Base-by-base conservation (phyloP, 352 stramenopile species). In the Globisporangium radiosum region DNA sequence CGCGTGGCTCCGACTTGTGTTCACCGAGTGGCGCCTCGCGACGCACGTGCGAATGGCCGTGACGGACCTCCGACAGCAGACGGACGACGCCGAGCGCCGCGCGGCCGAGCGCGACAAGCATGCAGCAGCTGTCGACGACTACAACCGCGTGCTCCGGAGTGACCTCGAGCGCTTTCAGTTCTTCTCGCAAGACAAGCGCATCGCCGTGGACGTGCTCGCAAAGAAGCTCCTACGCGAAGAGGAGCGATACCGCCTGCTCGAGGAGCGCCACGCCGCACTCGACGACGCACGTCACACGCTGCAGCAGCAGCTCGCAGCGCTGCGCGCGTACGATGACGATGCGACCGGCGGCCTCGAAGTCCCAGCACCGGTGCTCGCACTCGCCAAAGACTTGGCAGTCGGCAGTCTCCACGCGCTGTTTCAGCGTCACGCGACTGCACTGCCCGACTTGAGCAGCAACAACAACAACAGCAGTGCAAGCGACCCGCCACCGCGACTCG, bases 141-240 rank as follows among this genome's bases (percentile, higher is more conserved):
- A 88, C 66, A 88, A 81, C 33, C 73, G 76, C 11, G 81, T 92
- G 10, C 64, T 92, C 14, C 78, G 78, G 10, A 85, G 65, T 39
- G 81, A 92, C 52, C 62, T 92, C 17, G 81, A 92, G 59, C 75
- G 79, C 13, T 90, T 82, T 47, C 81, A 92, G 54, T 90, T 90
- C 52, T 86, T 90, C 56, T 88, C 77, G 17, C 76, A 90, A 17
- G 81, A 92, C 57, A 90, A 88, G 63, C 73, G 78, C 4, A 78
- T 91, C 43, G 78, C 79, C 17, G 77, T 91, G 1, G 79, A 91
- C 39, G 75, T 87, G n/a, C 68, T 91, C 9, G 78, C 79, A 1
- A 91, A 91, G 58, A 91, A 89, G 56, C 57, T 91, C 7, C 54
- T 88, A 44, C 78, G 75, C 25, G 80, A 90, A 68, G 80, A 90